Percentiles rank a stretch among this genome's conserved stretches.
These are phyloP conservation scores for Ophioceras dolichostomum DNA, from an alignment of 2,329 filamentous ascomycete genomes.

Conservation along the genomic window DNA sequence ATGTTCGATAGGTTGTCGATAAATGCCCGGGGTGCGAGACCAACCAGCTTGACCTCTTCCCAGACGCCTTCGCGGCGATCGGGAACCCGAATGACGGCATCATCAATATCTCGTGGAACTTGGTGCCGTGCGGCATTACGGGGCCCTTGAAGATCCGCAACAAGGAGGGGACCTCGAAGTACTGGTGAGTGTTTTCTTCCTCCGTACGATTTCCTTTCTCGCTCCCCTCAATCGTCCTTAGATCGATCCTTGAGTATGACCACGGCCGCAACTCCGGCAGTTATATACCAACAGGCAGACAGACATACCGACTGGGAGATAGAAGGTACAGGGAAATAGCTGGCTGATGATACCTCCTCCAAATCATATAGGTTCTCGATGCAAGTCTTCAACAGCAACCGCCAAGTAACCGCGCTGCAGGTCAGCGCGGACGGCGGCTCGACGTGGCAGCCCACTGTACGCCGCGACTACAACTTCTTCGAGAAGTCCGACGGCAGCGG, in stretches of 20 bases:
- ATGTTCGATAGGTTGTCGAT: slow-evolving; percentile 29
- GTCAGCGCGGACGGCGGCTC: slow-evolving; percentile 47
- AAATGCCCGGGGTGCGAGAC: slow-evolving; percentile 27
- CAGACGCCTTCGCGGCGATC: slow-evolving; percentile 25
- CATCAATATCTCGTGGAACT: slow-evolving; percentile 21
- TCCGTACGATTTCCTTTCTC: too few species aligned
- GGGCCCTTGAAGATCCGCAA: slow-evolving; percentile 28
- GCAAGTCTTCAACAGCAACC: slow-evolving; percentile 53
- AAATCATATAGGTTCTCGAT: slow-evolving; percentile 34
- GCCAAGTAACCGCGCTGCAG: slow-evolving; percentile 41
- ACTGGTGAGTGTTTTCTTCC: slow-evolving; percentile 18
- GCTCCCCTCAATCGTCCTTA: too few species aligned
- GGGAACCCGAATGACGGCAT: slow-evolving; percentile 21
- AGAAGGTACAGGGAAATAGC: too few species aligned
- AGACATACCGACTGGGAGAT: too few species aligned
- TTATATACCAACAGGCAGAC: too few species aligned
- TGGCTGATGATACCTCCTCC: too few species aligned
- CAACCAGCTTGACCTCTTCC: slow-evolving; percentile 31
- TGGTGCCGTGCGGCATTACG: slow-evolving; percentile 27
- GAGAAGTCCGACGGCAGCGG: slow-evolving; percentile 36
- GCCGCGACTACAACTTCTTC: slow-evolving; percentile 49
- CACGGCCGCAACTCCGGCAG: too few species aligned
- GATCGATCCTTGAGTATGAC: too few species aligned
- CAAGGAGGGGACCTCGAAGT: slow-evolving; percentile 28
- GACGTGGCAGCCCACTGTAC: slow-evolving; percentile 43